Conservation (phyloP, 352 stramenopile species). For the Pythium aphanidermatum region DNA sequence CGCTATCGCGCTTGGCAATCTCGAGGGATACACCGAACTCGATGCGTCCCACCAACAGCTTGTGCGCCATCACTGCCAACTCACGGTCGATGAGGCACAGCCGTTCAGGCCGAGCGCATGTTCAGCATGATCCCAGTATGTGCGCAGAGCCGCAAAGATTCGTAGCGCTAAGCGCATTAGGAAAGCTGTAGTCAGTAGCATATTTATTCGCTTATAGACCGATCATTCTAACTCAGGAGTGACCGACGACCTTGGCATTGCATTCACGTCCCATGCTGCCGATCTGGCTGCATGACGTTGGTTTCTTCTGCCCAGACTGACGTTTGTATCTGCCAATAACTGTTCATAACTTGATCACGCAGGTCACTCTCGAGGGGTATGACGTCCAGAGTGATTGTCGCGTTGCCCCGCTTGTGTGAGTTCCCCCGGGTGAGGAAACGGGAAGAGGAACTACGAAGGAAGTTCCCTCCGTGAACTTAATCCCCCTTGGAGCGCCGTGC, state of each 20-base stretch:
- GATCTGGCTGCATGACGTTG: too few relatives aligned
- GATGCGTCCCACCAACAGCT: slow-evolving; percentile 46
- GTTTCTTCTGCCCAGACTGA: too few relatives aligned
- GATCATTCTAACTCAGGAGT: too few relatives aligned
- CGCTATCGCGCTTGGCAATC: slow-evolving; percentile 48
- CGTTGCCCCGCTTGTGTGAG: slow-evolving; percentile 20
- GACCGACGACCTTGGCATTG: too few relatives aligned
- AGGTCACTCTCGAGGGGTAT: slow-evolving; percentile 2
- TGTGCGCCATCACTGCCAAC: slow-evolving; percentile 24
- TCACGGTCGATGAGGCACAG: slow-evolving; percentile 4
- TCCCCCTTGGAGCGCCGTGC: too few relatives aligned
- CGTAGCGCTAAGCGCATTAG: too few relatives aligned
- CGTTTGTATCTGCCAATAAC: too few relatives aligned
- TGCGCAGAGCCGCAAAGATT: background rate
- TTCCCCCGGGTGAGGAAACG: slow-evolving; percentile 2
- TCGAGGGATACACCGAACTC: slow-evolving; percentile 70
- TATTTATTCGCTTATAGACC: slow-evolving; percentile 17
- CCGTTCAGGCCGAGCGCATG: slow-evolving; percentile 16
- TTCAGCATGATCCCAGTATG: slow-evolving; percentile 8
- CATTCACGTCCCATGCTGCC: too few relatives aligned
- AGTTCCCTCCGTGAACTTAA: too few relatives aligned
- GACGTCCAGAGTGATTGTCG: too few relatives aligned
- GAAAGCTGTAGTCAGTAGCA: slow-evolving; percentile 1
- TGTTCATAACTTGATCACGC: too few relatives aligned
- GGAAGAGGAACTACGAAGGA: slow-evolving; percentile 7